Evolutionary conservation across 371 early-diverging fungal species (phyloP).

Genomic region (Syncephalis plumigaleata): DNA sequence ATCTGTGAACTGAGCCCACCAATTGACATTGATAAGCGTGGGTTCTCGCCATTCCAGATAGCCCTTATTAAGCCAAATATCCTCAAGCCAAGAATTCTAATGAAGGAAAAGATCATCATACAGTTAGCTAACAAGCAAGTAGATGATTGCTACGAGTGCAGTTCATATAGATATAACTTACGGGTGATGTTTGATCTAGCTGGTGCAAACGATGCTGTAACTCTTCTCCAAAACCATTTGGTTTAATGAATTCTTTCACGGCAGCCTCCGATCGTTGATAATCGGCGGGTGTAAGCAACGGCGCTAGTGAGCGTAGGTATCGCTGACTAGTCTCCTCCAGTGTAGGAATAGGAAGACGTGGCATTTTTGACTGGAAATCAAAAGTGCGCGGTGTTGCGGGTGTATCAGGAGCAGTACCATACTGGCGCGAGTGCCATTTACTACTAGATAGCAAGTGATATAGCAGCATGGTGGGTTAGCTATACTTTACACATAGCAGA

Average conservation of each 20-base stretch:
- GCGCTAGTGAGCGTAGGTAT: slow-evolving; percentile 47
- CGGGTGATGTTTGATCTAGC: slow-evolving; percentile 2
- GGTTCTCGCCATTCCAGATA: slow-evolving; percentile 81
- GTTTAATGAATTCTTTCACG: slow-evolving; percentile 39
- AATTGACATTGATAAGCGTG: slow-evolving; percentile 72
- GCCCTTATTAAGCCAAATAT: slow-evolving; percentile 70
- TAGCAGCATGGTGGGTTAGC: no score
- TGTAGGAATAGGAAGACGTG: slow-evolving; percentile 68
- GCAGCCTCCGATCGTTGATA: slow-evolving; percentile 25
- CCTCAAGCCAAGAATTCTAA: slow-evolving; percentile 66
- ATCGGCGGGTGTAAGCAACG: slow-evolving; percentile 28
- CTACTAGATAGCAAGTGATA: no score
- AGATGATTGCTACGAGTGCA: not conserved
- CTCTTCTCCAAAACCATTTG: slow-evolving; percentile 39
- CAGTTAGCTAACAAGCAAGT: not conserved
- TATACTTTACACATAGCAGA: no score
- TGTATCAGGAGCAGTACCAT: slow-evolving; percentile 4
- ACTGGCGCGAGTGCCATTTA: no score
- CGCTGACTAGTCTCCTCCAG: slow-evolving; percentile 49
- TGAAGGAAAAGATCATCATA: not conserved
- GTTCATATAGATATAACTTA: slow-evolving; percentile 26
- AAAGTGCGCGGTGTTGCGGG: slow-evolving; percentile 21
- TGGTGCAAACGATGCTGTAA: slow-evolving; percentile 60
- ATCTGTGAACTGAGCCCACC: slow-evolving; percentile 61
- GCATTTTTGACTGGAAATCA: slow-evolving; percentile 46